Evolutionary conservation across 2,329 filamentous ascomycete genomes (phyloP).

Genomic region (Colletotrichum viniferum): DNA sequence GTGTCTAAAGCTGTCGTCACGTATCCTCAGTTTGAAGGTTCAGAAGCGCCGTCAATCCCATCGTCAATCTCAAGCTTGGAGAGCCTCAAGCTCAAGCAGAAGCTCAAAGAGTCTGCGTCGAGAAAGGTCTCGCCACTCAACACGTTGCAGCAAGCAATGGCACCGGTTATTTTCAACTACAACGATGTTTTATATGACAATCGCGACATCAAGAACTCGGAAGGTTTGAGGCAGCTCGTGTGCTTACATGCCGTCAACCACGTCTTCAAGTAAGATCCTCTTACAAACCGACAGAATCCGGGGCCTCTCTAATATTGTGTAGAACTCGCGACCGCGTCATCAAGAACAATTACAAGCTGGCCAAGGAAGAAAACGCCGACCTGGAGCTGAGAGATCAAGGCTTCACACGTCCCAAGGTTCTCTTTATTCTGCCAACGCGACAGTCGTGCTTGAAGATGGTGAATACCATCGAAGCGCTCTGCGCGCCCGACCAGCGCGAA

Average conservation of each 20-base stretch:
- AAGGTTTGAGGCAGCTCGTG: constrained; percentile 70
- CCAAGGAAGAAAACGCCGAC: constrained; percentile 68
- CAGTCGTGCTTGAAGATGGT: constrained; percentile 83
- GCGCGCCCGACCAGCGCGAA: constrained; percentile 88
- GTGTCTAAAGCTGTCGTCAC: constrained; percentile 53
- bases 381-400: constrained; percentile 89
- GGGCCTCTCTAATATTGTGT: constrained; percentile 21
- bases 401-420: constrained; percentile 91
- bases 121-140: constrained; percentile 63
- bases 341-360: constrained; percentile 85
- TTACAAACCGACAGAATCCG: background rate
- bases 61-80: constrained; percentile 42
- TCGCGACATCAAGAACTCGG: constrained; percentile 71
- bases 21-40: constrained; percentile 45
- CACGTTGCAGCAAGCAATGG: constrained; percentile 66
- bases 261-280: constrained; percentile 72
- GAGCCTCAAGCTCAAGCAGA: constrained; percentile 71
- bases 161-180: constrained; percentile 80
- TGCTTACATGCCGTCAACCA: constrained; percentile 91
- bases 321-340: constrained; percentile 87
- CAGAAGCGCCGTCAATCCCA: constrained; percentile 35
- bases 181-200: constrained; percentile 79
- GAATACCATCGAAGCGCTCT: constrained; percentile 76
- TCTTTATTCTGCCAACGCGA: constrained; percentile 88
- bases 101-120: constrained; percentile 60